Conservation (phyloP, 2,329 filamentous ascomycete genomes). For the Fonsecaea monophora region DNA sequence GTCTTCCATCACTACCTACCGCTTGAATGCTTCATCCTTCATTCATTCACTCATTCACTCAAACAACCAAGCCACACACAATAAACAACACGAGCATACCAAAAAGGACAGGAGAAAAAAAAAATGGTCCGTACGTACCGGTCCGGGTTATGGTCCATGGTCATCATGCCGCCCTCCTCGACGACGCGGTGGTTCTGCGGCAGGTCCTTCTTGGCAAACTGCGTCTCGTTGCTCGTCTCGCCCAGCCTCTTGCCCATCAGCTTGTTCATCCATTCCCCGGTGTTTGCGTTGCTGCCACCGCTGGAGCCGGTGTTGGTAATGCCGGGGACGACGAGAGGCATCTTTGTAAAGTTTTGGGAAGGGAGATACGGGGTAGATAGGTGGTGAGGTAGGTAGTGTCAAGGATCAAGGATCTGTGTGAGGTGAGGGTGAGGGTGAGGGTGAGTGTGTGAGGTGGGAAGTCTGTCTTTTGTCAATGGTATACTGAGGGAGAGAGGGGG, state of each 20-base stretch:
- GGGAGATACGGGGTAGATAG: not conserved
- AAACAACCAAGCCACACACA: too few relatives aligned
- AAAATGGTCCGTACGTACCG: conserved; percentile 45
- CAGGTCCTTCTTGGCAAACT: conserved; percentile 56
- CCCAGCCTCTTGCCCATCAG: conserved; percentile 56
- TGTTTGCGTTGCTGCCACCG: not conserved
- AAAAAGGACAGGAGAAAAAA: not conserved
- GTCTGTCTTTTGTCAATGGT: too few relatives aligned
- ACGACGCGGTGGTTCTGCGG: conserved; percentile 54
- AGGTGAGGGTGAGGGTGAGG: too few relatives aligned
- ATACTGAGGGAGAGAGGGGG: too few relatives aligned
- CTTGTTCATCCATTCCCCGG: conserved; percentile 50
- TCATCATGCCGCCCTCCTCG: conserved; percentile 46
- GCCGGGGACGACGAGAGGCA: conserved; percentile 58
- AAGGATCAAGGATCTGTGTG: not conserved
- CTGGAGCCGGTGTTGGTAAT: conserved; percentile 44
- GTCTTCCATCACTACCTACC: too few relatives aligned
- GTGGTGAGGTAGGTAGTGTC: not conserved
- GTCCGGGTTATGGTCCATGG: conserved; percentile 52
- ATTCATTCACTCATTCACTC: too few relatives aligned
- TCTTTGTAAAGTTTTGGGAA: conserved; percentile 33
- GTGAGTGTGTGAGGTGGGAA: too few relatives aligned
- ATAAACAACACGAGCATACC: not conserved
- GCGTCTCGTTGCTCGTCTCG: conserved; percentile 44
- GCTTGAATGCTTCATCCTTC: too few relatives aligned